phyloP scores from a whole-genome alignment of 2,329 filamentous ascomycete genomes.

The Microsporum ferrugineum region DNA sequence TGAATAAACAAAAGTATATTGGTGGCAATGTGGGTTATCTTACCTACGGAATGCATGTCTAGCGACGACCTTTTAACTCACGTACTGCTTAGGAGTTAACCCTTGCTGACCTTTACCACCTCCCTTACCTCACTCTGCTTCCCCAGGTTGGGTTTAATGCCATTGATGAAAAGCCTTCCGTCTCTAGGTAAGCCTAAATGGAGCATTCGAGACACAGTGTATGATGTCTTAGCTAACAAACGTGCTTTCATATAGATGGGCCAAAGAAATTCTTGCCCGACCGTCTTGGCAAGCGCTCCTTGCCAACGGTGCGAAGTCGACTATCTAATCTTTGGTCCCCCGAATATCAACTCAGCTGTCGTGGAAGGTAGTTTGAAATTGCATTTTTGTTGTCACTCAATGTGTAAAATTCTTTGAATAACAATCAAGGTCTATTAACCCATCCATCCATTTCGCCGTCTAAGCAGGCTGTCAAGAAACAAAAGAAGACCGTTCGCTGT shows the following conservation, averaged over 20 bases:
- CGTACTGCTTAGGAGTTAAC: constrained; percentile 6
- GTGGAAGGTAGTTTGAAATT: neutral
- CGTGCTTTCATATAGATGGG: constrained; percentile 8
- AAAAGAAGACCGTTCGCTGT: neutral
- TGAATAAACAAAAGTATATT: constrained; percentile 12
- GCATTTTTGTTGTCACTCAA: too few species aligned
- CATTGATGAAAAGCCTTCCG: constrained; percentile 8
- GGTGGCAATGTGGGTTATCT: constrained; percentile 8
- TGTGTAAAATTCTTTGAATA: neutral
- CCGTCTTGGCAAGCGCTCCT: constrained; percentile 8
- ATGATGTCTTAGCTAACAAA: neutral
- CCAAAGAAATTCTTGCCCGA: constrained; percentile 5
- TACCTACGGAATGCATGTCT: neutral
- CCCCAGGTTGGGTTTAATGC: constrained; percentile 1
- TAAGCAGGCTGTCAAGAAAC: neutral
- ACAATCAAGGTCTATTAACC: neutral
- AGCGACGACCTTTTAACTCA: neutral
- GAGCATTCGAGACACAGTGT: neutral
- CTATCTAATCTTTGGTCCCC: neutral
- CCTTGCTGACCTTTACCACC: constrained; percentile 10
- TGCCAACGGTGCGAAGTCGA: neutral
- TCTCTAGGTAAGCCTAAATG: constrained; percentile 6
- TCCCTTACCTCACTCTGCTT: constrained; percentile 6
- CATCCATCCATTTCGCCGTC: neutral
- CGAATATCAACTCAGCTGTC: neutral